Evolutionary conservation across 2,329 filamentous ascomycete genomes (phyloP).

Genomic region (Diplodia sapinea): DNA sequence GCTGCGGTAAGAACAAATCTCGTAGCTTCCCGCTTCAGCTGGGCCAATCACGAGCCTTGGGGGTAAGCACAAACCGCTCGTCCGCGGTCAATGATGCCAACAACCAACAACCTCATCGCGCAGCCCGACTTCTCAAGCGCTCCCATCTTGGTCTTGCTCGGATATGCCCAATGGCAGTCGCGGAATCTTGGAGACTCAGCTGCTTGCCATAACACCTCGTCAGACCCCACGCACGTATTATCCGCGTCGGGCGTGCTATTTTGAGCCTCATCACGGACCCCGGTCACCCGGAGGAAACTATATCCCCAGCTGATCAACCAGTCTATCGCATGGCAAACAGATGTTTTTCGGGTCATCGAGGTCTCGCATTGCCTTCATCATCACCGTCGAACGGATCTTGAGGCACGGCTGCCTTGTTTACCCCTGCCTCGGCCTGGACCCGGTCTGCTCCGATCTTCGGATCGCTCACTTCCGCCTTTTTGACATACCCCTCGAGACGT

Average conservation of each 20-base stretch:
- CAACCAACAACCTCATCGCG: conserved; percentile 2
- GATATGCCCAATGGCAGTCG: background rate
- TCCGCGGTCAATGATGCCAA: conserved; percentile 19
- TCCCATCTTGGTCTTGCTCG: background rate
- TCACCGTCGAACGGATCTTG: background rate
- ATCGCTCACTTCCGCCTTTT: background rate
- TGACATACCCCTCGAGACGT: background rate
- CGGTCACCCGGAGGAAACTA: background rate
- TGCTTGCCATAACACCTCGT: background rate
- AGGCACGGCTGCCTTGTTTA: background rate
- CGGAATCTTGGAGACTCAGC: background rate
- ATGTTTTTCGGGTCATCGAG: background rate
- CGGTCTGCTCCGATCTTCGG: conserved; percentile 21
- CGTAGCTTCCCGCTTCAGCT: conserved; percentile 29
- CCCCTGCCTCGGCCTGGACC: conserved; percentile 14
- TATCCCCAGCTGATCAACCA: background rate
- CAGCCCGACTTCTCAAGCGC: background rate
- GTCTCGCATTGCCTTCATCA: background rate
- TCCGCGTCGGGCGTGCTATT: background rate
- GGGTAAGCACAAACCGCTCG: conserved; percentile 16
- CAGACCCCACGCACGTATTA: background rate
- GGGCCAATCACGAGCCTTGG: conserved; percentile 17
- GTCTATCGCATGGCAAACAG: background rate
- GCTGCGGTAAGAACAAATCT: conserved; percentile 27
- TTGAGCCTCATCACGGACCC: conserved; percentile 21